These are phyloP conservation scores for Rhodomyrtus psidioides DNA, from an alignment of 441 rosid species.

Conservation along the genomic window DNA sequence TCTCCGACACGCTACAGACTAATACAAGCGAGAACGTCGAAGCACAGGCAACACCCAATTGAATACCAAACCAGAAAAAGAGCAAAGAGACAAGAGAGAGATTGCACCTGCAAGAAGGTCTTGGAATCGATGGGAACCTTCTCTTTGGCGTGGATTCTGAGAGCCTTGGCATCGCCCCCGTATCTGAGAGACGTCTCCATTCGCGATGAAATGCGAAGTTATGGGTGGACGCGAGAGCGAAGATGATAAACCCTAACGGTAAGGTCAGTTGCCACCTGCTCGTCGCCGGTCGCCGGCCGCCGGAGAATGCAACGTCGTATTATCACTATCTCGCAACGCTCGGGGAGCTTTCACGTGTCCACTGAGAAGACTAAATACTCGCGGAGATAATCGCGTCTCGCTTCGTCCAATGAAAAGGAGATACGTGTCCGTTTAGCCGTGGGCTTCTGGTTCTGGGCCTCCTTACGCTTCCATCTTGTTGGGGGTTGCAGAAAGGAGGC, in stretches of 20 bases:
- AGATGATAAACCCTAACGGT: neutral
- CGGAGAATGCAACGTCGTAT: neutral
- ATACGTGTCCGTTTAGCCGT: neutral
- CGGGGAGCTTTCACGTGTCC: neutral
- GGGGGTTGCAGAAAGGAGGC: neutral
- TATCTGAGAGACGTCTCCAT: conserved; percentile 91
- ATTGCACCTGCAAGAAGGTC: conserved; percentile 66
- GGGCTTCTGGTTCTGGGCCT: neutral
- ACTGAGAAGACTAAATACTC: neutral
- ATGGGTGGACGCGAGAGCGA: neutral
- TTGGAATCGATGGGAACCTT: conserved; percentile 48
- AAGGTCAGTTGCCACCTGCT: no score
- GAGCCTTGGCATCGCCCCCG: conserved; percentile 49
- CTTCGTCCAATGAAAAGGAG: neutral
- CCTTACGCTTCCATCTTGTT: neutral
- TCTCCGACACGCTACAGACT: neutral
- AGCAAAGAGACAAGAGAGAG: neutral
- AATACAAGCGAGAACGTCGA: neutral
- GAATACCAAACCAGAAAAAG: neutral
- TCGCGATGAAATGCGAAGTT: neutral
- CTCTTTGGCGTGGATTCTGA: conserved; percentile 89
- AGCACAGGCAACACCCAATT: neutral
- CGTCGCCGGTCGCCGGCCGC: neutral
- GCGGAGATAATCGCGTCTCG: neutral
- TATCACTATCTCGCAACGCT: neutral